These are phyloP conservation scores for Globisporangium cystogenes DNA, from an alignment of 352 stramenopile species.

Conservation along the genomic window DNA sequence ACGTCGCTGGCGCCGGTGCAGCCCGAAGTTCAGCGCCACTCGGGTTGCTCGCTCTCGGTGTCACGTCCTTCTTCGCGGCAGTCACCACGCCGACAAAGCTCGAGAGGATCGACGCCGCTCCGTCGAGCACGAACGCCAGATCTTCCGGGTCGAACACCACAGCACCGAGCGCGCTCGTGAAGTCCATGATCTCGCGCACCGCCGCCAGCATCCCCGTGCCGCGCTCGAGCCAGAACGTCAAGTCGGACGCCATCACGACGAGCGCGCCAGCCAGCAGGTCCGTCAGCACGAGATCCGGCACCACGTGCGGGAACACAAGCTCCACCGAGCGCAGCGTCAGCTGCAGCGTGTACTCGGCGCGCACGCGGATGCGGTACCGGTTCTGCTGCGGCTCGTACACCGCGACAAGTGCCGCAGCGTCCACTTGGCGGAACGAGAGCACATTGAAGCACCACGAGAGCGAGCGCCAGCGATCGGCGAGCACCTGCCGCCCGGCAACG, in stretches of 20 bases:
- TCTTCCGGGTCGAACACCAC: conserved; percentile 19
- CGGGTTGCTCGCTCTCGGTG: background rate
- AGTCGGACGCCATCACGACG: conserved; percentile 6
- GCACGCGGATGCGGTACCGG: conserved; percentile 7
- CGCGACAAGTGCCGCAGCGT: background rate
- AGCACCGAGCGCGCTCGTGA: conserved; percentile 17
- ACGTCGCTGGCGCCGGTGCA: background rate
- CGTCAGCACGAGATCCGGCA: background rate
- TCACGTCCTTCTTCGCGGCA: background rate
- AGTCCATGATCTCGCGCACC: conserved; percentile 26
- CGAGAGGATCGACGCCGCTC: conserved; percentile 8
- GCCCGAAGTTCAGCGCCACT: background rate
- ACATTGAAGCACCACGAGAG: conserved; percentile 15
- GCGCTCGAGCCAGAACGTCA: conserved; percentile 21
- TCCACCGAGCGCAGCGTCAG: conserved; percentile 11
- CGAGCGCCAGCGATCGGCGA: conserved; percentile 15
- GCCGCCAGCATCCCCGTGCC: conserved; percentile 6
- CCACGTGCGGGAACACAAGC: conserved; percentile 12
- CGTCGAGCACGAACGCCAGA: conserved; percentile 17
- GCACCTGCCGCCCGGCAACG: conserved; percentile 3
- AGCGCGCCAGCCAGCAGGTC: conserved; percentile 6
- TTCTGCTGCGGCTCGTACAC: conserved; percentile 10
- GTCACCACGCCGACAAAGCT: conserved; percentile 2
- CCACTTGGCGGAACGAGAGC: conserved; percentile 7
- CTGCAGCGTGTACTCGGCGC: conserved; percentile 11